Base-by-base conservation (phyloP, 106 monocot species). In the Acorus gramineus region DNA sequence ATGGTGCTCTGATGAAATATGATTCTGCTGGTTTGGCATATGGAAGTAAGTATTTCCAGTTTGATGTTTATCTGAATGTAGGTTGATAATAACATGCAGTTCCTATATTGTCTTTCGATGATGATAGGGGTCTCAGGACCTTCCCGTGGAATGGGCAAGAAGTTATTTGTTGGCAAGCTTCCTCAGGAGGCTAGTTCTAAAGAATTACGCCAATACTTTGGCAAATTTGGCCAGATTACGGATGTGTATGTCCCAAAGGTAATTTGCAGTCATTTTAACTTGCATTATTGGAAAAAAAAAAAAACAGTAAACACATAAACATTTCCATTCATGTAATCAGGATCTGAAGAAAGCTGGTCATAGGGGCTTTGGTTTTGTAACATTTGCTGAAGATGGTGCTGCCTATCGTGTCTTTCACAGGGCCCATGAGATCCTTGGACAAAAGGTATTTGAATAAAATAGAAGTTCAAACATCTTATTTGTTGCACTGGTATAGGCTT, bases 211-310 rank as follows among this genome's bases (percentile, higher is more conserved):
- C 76, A 87, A 64, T 91, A 96, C 59, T 96, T 96, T 70, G 78
- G 96, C 46, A 84, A 80, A 83, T 96, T 91, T 81, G 96, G 96
- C 9, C 84, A 83, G 48, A 91, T 96, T 51, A 5, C 77, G 7
- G 96, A 96, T 78, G 90, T 84, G 5, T 96, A 90, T 81, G 84
- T 96, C 70, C 96, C 96, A 42, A 96, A 96, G 85, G 96, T 91
- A 79, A 72, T 47, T 5, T 47, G 10, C 55, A 44, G 8, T 73
- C 68, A 57, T 28, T 28, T 28, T 28, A 28, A 28, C 28, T n/a
- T n/a, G 28, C 28, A 28, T 28, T 28, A 28, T 28, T 28, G 28
- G 28, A 1, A 28, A 1, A 1, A 28, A 28, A 28, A 28, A 28
- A 28, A 28, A 28, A 28, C 28, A 28, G 28, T 28, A 28, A 28